These are phyloP conservation scores for Solidago caesia DNA, from an alignment of 129 eudicot species.

Conservation along the genomic window DNA sequence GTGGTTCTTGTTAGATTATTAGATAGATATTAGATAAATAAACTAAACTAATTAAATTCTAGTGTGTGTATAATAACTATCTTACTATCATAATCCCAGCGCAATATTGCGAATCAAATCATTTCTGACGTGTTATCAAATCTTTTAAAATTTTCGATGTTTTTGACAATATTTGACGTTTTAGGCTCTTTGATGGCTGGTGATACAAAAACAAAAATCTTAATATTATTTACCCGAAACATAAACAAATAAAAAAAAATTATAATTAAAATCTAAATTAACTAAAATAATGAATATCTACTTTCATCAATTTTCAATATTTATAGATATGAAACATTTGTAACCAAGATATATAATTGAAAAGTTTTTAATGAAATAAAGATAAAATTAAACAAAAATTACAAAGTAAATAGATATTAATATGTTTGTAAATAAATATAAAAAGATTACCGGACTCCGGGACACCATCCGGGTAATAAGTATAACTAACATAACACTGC, in stretches of 20 bases:
- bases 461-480: constrained; percentile 71
- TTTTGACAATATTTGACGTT: not conserved
- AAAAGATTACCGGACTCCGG: constrained; percentile 43
- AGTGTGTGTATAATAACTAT: too few relatives aligned
- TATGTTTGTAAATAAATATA: too few relatives aligned
- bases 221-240: not conserved
- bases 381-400: not conserved
- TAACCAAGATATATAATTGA: too few relatives aligned
- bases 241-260: not conserved
- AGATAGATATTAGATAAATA: too few relatives aligned
- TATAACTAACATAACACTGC: constrained; percentile 71
- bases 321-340: too few relatives aligned
- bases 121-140: not conserved
- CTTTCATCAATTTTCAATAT: too few relatives aligned
- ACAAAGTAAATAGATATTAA: not conserved
- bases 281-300: too few relatives aligned
- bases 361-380: too few relatives aligned
- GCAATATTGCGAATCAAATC: not conserved
- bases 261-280: too few relatives aligned
- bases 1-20: constrained; percentile 9
- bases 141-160: not conserved
- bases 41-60: too few relatives aligned
- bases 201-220: not conserved
- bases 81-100: not conserved
- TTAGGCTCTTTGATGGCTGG: not conserved